Evolutionary conservation across 1,139 yeast species (phyloP).

Genomic region (Meyerozyma smithsonii): DNA sequence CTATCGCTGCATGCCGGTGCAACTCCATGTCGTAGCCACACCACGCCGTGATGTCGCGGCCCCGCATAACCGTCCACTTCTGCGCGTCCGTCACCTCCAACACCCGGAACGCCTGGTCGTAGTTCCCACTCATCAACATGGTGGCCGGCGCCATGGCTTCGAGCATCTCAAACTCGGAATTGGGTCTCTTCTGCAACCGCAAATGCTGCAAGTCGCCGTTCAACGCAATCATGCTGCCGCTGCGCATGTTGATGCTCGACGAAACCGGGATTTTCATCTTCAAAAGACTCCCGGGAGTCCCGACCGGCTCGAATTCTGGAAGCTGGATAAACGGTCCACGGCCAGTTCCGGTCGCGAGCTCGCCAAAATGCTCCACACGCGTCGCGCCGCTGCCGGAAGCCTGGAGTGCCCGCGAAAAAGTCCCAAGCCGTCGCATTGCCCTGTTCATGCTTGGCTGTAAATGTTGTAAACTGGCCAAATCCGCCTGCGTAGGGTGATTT

Average conservation of each 20-base stretch:
- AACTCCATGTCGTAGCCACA: slow-evolving; percentile 33
- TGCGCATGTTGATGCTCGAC: slow-evolving; percentile 26
- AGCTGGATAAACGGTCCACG: slow-evolving; percentile 39
- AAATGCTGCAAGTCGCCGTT: slow-evolving; percentile 28
- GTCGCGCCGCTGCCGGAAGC: not conserved
- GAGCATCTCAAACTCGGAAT: slow-evolving; percentile 23
- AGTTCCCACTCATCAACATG: slow-evolving; percentile 27
- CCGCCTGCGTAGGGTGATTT: no score
- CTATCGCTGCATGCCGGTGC: slow-evolving; percentile 6
- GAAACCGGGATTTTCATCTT: slow-evolving; percentile 33
- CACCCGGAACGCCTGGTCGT: slow-evolving; percentile 3
- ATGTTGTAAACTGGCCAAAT: no score
- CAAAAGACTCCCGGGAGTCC: slow-evolving; percentile 25
- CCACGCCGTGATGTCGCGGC: slow-evolving; percentile 40
- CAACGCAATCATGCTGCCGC: slow-evolving; percentile 30
- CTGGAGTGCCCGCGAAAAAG: not conserved
- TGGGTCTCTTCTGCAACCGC: slow-evolving; percentile 10
- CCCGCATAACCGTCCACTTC: slow-evolving; percentile 34
- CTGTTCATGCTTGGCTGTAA: no score
- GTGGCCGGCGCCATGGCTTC: slow-evolving; percentile 21
- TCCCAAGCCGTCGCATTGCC: not conserved
- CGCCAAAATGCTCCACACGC: slow-evolving; percentile 1
- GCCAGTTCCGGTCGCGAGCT: slow-evolving; percentile 20
- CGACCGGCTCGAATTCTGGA: slow-evolving; percentile 31
- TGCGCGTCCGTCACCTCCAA: slow-evolving; percentile 8